These are phyloP conservation scores for Pythium aphanidermatum DNA, from an alignment of 352 stramenopile species.

Conservation along the genomic window DNA sequence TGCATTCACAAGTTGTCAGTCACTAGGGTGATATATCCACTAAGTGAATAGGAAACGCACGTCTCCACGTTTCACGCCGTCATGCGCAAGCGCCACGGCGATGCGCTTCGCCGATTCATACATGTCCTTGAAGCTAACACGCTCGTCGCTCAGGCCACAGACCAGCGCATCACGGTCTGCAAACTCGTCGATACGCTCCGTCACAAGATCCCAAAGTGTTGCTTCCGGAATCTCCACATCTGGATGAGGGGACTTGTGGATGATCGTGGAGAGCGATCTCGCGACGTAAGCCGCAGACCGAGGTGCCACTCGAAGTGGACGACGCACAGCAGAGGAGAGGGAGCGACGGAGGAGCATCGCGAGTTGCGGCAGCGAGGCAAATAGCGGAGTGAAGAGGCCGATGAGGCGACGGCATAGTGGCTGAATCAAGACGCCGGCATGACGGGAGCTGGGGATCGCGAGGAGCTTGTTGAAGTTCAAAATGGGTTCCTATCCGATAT, in stretches of 20 bases:
- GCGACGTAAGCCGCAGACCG: neutral
- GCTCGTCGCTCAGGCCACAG: constrained; percentile 44
- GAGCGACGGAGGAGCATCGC: neutral
- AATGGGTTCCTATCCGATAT: too few species aligned
- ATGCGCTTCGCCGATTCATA: constrained; percentile 30
- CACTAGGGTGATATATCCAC: neutral
- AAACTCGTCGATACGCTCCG: constrained; percentile 25
- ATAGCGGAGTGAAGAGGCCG: too few species aligned
- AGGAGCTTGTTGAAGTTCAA: too few species aligned
- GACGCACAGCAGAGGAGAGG: neutral
- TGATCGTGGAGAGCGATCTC: constrained; percentile 38
- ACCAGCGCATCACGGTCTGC: constrained; percentile 53
- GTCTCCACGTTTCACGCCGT: constrained; percentile 48
- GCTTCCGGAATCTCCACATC: constrained; percentile 41
- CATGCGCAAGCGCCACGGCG: constrained; percentile 33
- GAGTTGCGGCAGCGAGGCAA: too few species aligned
- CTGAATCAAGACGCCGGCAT: too few species aligned
- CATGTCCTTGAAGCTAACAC: constrained; percentile 44
- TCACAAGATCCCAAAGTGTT: constrained; percentile 48
- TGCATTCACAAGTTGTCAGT: constrained; percentile 15
- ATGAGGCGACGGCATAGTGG: too few species aligned
- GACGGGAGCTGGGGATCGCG: too few species aligned
- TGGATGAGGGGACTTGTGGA: constrained; percentile 49
- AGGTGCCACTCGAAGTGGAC: too few species aligned
- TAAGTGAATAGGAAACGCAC: too few species aligned